Base-by-base conservation (phyloP, 2,329 filamentous ascomycete species). In the Ramichloridium luteum region DNA sequence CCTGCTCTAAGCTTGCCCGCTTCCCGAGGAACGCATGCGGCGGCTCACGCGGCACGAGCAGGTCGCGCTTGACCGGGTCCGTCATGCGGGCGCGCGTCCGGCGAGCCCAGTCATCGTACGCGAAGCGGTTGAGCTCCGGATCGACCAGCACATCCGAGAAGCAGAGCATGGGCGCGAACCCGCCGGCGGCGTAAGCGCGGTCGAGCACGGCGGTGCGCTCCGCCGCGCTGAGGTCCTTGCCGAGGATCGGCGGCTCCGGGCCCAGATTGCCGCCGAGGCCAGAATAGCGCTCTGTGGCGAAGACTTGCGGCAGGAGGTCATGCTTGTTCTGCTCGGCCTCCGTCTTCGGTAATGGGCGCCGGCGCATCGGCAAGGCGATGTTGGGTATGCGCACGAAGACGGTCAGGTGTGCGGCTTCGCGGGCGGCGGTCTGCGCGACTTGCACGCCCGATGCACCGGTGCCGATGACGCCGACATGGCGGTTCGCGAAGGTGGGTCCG, bases 381-480 rank as follows among this genome's bases (percentile, higher is more conserved):
- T 78, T 79, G 0, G 77, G 76, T 1, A 74, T 79, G 8, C 77
- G 65, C 41, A 80, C 70, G 50, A 80, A 78, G 15, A 80, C 69
- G 1, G 59, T 64, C 3, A 80, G 49, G 2, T 55, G 57, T 2
- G 38, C 40, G 13, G 50, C 51, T 16, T 50, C 39, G 25, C 48
- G 47, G 20, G 46, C 47, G 3, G 48, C 39, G 32, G 54, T 50
- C 25, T 56, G 52, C 3, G 49, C 50, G 17, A 54, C 50, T 32
- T 64, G 60, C 3, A 64, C 55, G 4, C 54, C 60, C 0, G 59
- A 60, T 3, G 58, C 56, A 5, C 60, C 60, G 6, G 57, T 59
- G 4, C 60, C 60, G 10, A 64, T 57, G 6, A 64, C 39, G 3
- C 52, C 60, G 6, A 61, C 49, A 4, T 55, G 53, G 40, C 61